Evolutionary conservation across 768 basidiomycete genomes (phyloP).

Genomic region (Solioccasus polychromus): DNA sequence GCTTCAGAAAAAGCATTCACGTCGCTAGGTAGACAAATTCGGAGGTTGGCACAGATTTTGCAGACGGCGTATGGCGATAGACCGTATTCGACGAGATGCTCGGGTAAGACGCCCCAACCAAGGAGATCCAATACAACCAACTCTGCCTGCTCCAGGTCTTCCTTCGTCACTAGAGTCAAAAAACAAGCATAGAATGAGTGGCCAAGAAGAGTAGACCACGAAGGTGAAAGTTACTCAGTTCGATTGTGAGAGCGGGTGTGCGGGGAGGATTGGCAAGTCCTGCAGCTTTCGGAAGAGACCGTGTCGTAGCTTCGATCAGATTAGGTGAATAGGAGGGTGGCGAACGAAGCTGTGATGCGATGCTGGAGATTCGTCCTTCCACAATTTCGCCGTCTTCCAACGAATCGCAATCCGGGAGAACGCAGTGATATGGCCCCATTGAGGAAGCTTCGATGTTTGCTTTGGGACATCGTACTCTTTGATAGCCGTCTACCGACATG

Average conservation of each 20-base stretch:
- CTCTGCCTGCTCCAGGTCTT: conserved; percentile 44
- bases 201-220: not conserved
- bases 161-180: conserved; percentile 35
- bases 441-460: too few species aligned
- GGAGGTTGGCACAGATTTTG: conserved; percentile 43
- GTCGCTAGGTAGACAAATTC: conserved; percentile 34
- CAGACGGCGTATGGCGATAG: conserved; percentile 39
- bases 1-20: not conserved
- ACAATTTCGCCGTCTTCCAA: conserved; percentile 25
- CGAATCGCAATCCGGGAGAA: not conserved
- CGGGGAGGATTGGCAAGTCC: not conserved
- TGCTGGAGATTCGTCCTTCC: conserved; percentile 8
- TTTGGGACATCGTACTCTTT: too few species aligned
- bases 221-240: conserved; percentile 9
- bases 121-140: conserved; percentile 52
- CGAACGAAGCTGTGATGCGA: not conserved
- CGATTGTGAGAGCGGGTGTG: not conserved
- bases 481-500: too few species aligned
- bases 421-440: not conserved
- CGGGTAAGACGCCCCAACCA: conserved; percentile 51
- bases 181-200: not conserved
- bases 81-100: conserved; percentile 45
- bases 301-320: not conserved
- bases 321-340: not conserved
- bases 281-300: not conserved